Evolutionary conservation across 1,284 basidiomycete species (phyloP).

Genomic region (Irpex rosettiformis): DNA sequence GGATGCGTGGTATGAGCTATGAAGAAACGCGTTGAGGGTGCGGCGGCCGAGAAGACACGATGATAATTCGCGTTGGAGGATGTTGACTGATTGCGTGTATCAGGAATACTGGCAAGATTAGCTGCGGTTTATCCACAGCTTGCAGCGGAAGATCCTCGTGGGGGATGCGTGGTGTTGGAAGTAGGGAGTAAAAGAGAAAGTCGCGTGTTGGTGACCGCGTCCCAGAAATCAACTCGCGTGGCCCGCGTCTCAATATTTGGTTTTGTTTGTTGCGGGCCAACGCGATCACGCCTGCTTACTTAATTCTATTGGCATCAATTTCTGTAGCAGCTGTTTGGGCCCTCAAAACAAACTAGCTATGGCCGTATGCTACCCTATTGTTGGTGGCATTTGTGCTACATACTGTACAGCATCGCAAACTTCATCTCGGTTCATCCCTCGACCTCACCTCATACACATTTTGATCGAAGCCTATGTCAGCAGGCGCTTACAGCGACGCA

Average conservation of each 20-base stretch:
- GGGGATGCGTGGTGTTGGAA: slow-evolving; percentile 10
- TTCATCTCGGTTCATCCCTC: not conserved
- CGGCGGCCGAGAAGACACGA: slow-evolving; percentile 5
- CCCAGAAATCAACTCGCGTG: not conserved
- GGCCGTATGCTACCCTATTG: not conserved
- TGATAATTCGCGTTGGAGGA: slow-evolving; percentile 3
- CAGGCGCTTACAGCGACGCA: slow-evolving; percentile 15
- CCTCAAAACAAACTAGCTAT: not conserved
- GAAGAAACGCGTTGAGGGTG: slow-evolving; percentile 10
- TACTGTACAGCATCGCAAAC: not conserved
- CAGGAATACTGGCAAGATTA: not conserved
- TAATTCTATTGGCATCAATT: no score
- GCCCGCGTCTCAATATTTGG: slow-evolving; percentile 1
- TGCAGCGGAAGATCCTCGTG: slow-evolving; percentile 11
- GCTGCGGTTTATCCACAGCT: slow-evolving; percentile 1
- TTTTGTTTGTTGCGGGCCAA: not conserved
- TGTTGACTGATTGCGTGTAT: slow-evolving; percentile 8
- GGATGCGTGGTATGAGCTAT: slow-evolving; percentile 1
- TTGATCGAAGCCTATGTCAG: not conserved
- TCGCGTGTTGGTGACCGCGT: not conserved
- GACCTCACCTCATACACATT: not conserved
- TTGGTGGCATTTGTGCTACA: not conserved
- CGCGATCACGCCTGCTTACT: not conserved
- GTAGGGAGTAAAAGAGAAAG: not conserved
- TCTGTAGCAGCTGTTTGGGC: not conserved